Evolutionary conservation across 441 rosid genomes (phyloP), one percentile per base, ranked within the genome.

Genomic region (Erodium texanum): DNA sequence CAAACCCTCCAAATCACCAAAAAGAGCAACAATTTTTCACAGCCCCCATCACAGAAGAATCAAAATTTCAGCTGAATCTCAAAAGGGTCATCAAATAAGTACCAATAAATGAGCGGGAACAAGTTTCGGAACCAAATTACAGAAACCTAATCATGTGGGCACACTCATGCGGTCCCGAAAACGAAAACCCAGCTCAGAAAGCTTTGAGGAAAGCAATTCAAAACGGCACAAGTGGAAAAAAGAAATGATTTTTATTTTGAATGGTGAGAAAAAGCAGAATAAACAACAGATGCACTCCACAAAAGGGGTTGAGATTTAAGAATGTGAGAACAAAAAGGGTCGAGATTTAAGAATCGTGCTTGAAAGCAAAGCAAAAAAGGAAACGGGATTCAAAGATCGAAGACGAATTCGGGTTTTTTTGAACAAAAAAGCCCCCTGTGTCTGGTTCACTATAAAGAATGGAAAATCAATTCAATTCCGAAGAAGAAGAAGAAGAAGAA

Each of bases 341-440:
- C 12, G 29, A 23, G 18, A 20, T 36, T 7, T 38, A 41, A 16
- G 50, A 81, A 76, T 70, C 80, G 68, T 66, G 6, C 45, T n/a
- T 41, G 65, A 68, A 32, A 74, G 7, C 16, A 27, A 66, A 7
- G 50, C 1, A 52, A 54, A 62, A 16, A 3, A 24, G 16, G 2
- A 52, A 18, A 8, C 23, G 65, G 38, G 18, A 62, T 18, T 38
- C 27, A 36, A 73, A 65, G 61, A 68, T 32, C 2, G 45, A 43
- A 64, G 80, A 72, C 76, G 79, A 74, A 76, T 34, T 45, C 32
- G 69, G 69, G 73, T 56, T 76, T 71, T 78, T 78, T 69, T 68
- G 36, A 56, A 65, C 68, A 52, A 15, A 16, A 16, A 32, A 32
- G 36, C 36, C 6, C 36, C 5, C 36, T 32, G 6, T 32, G 36